These are phyloP conservation scores for Aspergillus heteromorphus DNA, from an alignment of 495 filamentous ascomycete genomes.

Conservation along the genomic window DNA sequence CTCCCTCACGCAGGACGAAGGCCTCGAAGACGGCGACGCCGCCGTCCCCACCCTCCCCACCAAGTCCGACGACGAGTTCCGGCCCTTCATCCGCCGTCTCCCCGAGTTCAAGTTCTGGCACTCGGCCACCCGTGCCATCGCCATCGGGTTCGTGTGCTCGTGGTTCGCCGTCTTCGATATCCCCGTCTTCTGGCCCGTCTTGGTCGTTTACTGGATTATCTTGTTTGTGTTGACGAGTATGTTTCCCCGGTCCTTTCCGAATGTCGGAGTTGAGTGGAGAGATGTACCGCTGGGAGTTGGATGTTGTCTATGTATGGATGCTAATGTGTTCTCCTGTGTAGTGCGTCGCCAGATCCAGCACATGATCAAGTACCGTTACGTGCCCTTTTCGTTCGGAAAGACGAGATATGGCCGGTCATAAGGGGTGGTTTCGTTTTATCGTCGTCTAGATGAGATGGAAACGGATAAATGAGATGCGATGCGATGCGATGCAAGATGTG, in stretches of 20 bases:
- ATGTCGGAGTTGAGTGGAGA: too few relatives aligned
- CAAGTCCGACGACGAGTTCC: constrained; percentile 94
- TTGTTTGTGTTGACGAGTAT: constrained; percentile 89
- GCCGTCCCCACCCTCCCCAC: constrained; percentile 71
- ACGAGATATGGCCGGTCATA: constrained; percentile 59
- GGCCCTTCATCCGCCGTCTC: constrained; percentile 89
- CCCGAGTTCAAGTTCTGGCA: constrained; percentile 99
- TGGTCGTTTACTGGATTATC: constrained; percentile 98
- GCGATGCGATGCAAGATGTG: neutral
- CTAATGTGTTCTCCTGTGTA: constrained; percentile 23
- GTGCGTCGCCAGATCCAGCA: constrained; percentile 99
- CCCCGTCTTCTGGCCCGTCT: constrained; percentile 96
- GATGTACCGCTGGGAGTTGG: too few relatives aligned
- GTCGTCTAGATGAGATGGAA: neutral
- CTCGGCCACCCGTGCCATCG: constrained; percentile 79
- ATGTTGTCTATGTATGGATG: neutral
- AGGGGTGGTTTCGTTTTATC: constrained; percentile 1
- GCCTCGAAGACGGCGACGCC: constrained; percentile 86
- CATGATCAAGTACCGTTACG: constrained; percentile 99
- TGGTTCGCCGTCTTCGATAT: constrained; percentile 95
- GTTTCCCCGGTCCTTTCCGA: too few relatives aligned
- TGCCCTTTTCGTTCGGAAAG: constrained; percentile 93
- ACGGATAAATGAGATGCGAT: neutral
- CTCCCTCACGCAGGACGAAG: constrained; percentile 88
- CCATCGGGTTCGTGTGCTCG: constrained; percentile 78